Evolutionary conservation across 176 grass and related monocot genomes (phyloP).

Genomic region (Cenchrus fungigraminus): DNA sequence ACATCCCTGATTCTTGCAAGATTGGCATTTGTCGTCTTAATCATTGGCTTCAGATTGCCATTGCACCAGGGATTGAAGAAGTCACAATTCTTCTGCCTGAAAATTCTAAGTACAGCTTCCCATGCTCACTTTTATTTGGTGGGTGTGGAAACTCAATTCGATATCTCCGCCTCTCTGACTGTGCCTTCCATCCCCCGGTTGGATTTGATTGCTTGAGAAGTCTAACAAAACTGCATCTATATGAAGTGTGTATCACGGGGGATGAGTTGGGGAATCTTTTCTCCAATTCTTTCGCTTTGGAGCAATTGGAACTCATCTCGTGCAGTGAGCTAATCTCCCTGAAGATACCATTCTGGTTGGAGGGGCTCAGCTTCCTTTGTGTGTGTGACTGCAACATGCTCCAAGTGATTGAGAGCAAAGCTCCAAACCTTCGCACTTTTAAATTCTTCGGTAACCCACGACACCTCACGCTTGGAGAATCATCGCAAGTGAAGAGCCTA

Average conservation of each 20-base stretch:
- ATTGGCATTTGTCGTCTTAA: background rate
- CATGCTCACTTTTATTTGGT: background rate
- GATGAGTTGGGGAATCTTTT: background rate
- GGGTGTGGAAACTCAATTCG: background rate
- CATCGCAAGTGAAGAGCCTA: background rate
- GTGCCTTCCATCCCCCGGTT: background rate
- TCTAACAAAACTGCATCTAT: background rate
- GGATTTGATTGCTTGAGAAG: background rate
- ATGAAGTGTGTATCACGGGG: background rate
- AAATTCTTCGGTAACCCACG: background rate
- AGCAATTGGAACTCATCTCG: background rate
- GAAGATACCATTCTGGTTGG: background rate
- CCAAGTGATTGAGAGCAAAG: background rate
- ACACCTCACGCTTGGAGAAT: background rate
- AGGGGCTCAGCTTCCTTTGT: background rate
- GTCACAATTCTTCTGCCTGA: background rate
- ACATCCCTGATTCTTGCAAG: background rate
- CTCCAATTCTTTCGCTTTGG: background rate
- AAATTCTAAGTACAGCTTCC: background rate
- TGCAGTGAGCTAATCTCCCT: background rate
- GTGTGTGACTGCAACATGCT: background rate
- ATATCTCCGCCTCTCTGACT: background rate
- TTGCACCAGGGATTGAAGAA: background rate
- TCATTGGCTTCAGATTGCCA: background rate
- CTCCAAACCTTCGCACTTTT: background rate